Evolutionary conservation across 2,329 filamentous ascomycete species (phyloP).

Genomic region (Ambrosiella xylebori): DNA sequence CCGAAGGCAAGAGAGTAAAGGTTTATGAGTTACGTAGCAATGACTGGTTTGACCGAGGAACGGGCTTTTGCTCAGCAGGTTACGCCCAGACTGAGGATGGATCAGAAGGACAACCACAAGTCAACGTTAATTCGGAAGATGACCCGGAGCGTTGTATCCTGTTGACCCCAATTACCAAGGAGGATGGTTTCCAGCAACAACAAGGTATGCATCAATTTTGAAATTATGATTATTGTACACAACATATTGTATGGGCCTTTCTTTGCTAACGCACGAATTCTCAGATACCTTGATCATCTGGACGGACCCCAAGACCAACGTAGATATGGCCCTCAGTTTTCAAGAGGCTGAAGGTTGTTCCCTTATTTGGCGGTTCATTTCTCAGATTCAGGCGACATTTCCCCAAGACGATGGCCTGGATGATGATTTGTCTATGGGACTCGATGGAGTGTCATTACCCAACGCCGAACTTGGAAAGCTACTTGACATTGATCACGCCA

Average conservation of each 20-base stretch:
- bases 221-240: background rate
- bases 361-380: conserved; percentile 94
- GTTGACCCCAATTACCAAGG: conserved; percentile 77
- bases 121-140: conserved; percentile 87
- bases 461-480: conserved; percentile 67
- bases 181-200: conserved; percentile 96
- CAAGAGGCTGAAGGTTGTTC: conserved; percentile 92
- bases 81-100: conserved; percentile 43
- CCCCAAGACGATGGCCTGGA: conserved; percentile 38
- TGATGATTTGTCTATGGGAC: conserved; percentile 65
- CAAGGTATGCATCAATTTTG: conserved; percentile 45
- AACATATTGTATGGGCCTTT: background rate
- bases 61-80: conserved; percentile 78
- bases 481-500: conserved; percentile 65
- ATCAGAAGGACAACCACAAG: conserved; percentile 62
- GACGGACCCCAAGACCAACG: conserved; percentile 69
- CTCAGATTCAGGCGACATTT: conserved; percentile 63
- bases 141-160: conserved; percentile 67
- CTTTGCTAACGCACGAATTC: background rate
- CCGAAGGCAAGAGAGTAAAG: conserved; percentile 70
- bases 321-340: conserved; percentile 96
- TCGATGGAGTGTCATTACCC: conserved; percentile 54
- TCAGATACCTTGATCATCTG: conserved; percentile 93
- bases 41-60: conserved; percentile 97
- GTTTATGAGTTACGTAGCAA: conserved; percentile 97